A percentile compares a stretch with the other conserved stretches of the same genome.
Conservation (phyloP, 164 flowering plant species). For the Warburgia ugandensis region DNA sequence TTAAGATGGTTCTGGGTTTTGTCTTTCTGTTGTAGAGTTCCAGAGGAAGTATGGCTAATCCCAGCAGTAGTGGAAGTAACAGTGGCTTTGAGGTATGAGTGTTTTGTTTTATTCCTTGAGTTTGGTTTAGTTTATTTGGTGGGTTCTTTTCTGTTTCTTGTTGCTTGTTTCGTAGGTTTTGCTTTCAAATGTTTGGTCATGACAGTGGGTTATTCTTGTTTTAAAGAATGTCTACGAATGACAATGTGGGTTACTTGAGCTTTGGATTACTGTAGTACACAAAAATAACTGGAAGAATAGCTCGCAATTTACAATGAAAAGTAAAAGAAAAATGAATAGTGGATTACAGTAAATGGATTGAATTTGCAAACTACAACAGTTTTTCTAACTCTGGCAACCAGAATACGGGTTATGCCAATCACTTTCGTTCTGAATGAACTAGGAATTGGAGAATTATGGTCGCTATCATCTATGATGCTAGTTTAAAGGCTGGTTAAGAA, state of each 20-base stretch:
- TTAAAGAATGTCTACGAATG: background rate
- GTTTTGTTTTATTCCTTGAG: background rate
- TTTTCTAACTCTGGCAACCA: too few relatives aligned
- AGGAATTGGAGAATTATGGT: too few relatives aligned
- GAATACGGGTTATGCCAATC: too few relatives aligned
- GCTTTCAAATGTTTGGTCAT: background rate
- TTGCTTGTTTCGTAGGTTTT: too few relatives aligned
- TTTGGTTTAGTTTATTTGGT: background rate
- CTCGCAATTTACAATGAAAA: background rate
- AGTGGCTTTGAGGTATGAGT: constrained; percentile 17
- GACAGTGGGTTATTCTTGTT: background rate
- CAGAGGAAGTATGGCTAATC: constrained; percentile 11
- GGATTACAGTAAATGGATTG: too few relatives aligned
- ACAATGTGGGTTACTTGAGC: too few relatives aligned
- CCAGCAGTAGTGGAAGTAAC: constrained; percentile 11
- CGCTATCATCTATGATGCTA: too few relatives aligned
- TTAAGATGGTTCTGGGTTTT: background rate
- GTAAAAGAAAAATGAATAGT: background rate
- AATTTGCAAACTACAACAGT: too few relatives aligned
- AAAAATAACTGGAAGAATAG: background rate
- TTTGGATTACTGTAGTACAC: too few relatives aligned
- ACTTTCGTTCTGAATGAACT: too few relatives aligned
- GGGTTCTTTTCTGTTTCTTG: background rate
- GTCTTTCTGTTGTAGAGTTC: constrained; percentile 20
- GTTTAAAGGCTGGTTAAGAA: too few relatives aligned